Conservation (phyloP, 176 grass and related monocot species). For the Avena insularis region DNA sequence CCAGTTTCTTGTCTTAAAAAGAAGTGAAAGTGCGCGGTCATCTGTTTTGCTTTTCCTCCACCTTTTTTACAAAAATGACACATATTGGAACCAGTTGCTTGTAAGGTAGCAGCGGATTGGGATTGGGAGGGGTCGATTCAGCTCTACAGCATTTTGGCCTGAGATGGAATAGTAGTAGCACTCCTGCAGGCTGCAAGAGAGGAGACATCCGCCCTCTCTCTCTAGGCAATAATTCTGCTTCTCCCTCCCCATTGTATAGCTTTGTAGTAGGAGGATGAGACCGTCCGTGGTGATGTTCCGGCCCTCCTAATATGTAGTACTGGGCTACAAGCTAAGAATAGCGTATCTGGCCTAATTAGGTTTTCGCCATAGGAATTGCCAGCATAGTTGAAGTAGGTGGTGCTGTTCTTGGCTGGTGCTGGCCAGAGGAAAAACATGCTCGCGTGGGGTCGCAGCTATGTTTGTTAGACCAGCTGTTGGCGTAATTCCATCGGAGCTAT, state of each 20-base stretch:
- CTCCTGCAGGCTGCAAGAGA: not conserved
- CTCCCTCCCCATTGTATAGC: not conserved
- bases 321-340: not conserved
- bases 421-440: not conserved
- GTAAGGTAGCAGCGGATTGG: constrained; percentile 3
- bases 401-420: too few relatives aligned
- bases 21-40: constrained; percentile 43
- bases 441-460: not conserved
- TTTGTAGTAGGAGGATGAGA: not conserved
- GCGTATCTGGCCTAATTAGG: not conserved
- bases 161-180: not conserved
- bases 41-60: constrained; percentile 2
- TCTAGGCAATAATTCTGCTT: constrained; percentile 12
- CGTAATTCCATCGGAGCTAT: not conserved
- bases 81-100: constrained; percentile 29
- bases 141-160: constrained; percentile 19
- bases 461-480: not conserved
- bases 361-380: too few relatives aligned
- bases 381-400: too few relatives aligned
- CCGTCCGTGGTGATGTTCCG: not conserved
- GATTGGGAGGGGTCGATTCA: constrained; percentile 3
- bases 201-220: not conserved
- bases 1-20: constrained; percentile 58
- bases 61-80: constrained; percentile 33
- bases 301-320: not conserved